phyloP scores from a whole-genome alignment of 495 filamentous ascomycete species.

The Aspergillus olivimuriae region DNA sequence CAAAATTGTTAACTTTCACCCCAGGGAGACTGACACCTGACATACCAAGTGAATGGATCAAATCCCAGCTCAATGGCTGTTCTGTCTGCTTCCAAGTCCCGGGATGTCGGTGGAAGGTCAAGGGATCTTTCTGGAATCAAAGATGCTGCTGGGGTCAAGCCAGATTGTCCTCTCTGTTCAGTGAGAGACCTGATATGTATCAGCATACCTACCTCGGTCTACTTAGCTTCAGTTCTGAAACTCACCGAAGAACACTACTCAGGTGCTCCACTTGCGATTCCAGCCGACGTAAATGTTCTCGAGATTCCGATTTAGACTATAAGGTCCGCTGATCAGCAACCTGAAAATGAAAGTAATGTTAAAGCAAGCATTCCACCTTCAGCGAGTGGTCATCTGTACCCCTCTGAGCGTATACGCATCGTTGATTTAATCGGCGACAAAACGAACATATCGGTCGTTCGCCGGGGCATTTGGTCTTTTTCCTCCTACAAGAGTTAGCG shows the following conservation, averaged over 20 bases:
- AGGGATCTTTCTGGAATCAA: background rate
- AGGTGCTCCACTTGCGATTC: conserved; percentile 5
- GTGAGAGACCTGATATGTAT: background rate
- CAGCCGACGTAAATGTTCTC: conserved; percentile 2
- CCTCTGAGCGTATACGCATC: conserved; percentile 2
- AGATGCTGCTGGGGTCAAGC: background rate
- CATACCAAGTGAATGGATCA: background rate
- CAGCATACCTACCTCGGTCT: background rate
- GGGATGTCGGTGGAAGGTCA: background rate
- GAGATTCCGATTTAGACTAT: conserved; percentile 1
- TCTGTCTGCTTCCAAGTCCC: background rate
- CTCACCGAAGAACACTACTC: conserved; percentile 3
- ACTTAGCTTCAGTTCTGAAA: background rate
- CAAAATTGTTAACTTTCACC: background rate
- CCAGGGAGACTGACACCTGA: background rate
- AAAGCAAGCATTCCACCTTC: background rate
- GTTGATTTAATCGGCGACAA: conserved; percentile 7
- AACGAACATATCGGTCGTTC: conserved; percentile 8
- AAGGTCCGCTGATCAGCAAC: background rate
- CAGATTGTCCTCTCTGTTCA: background rate
- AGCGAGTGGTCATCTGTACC: background rate
- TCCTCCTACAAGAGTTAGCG: background rate
- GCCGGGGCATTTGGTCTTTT: conserved; percentile 12
- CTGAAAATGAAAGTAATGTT: background rate
- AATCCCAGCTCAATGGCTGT: background rate